Evolutionary conservation across 2,329 filamentous ascomycete species (phyloP), one percentile per base, ranked within the genome.

Genomic region (Fusarium sp.): DNA sequence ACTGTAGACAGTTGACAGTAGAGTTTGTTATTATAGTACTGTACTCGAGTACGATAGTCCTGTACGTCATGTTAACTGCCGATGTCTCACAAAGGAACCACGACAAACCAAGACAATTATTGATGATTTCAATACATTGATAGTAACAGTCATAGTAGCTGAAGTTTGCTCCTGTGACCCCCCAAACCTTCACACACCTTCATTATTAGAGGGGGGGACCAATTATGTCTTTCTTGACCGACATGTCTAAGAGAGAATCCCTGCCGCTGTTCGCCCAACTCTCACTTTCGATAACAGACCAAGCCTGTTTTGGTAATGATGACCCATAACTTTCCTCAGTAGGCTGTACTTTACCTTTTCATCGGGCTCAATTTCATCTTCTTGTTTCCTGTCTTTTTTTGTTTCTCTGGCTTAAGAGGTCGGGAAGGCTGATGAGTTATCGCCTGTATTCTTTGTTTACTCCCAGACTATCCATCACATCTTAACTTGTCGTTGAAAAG

Each of bases 121-220:
- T 37, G 34, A 12, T 37, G 18, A 37, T 37, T 11, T 37, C 3
- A 37, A 37, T n/a, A 37, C 34, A 37, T 12, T 12, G 34, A n/a
- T n/a, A 37, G 34, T n/a, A 37, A 27, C 30, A 41, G 49, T 51
- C 32, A 51, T 28, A 50, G 47, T n/a, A 51, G 49, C 25, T 48
- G 43, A 43, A 37, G 43, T 30, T 55, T 55, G 63, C 58, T 58
- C 68, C 34, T 70, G 63, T 71, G 68, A 65, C 68, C 58, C 53
- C 23, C 42, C 41, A 13, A 56, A 47, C 40, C 46, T 54, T 54
- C 25, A 48, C 57, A 46, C 58, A 41, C 41, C 42, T 47, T 37
- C 12, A 30, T 58, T 43, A 42, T 25, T 40, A 25, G 32, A 51
- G 34, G n/a, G 41, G 51, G 53, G 41, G 27, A 20, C 62, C 60